Base-by-base conservation (phyloP, 139 green algal genomes). In the Zygnema cylindricum region DNA sequence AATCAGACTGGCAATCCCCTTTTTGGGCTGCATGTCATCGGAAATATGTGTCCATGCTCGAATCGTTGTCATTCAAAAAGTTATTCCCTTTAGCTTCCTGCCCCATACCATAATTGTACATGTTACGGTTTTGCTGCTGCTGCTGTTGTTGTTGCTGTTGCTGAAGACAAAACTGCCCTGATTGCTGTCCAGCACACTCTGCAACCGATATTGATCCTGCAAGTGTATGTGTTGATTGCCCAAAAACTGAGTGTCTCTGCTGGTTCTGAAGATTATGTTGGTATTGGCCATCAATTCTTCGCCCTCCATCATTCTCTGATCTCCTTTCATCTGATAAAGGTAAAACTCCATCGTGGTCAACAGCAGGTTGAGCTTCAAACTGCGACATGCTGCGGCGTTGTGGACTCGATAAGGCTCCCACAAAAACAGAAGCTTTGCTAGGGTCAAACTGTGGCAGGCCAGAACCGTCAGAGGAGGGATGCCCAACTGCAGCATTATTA, bases 11-110 rank as follows among this genome's bases (percentile, higher is more conserved):
- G n/a, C n/a, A n/a, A n/a, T n/a, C n/a, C n/a, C n/a, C n/a, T n/a
- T n/a, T n/a, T n/a, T n/a, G n/a, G n/a, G 49, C 49, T 63, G 7
- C 16, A 7, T 16, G 16, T 79, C 16, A 79, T 7, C 71, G 71
- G 7, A 16, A 54, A 11, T 43, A 79, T 11, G 71, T 79, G 16
- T 79, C 71, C 71, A 79, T 79, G 71, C 71, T 79, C 71, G 71
- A 79, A 16, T 79, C 71, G 21, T 43, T 79, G 71, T 79, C 71
- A 16, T 79, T 41, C 7, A 43, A 16, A 41, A 43, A 43, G 36
- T 79, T 7, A 16, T 7, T 79, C 36, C 71, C 71, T 16, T 16
- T 7, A 16, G 16, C 7, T 16, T 63, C 49, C 16, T 63, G 49
- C 7, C 49, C 49, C 7, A 63, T 16, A 7, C 49, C 49, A 63